A percentile compares a stretch with the other conserved stretches of the same genome.
phyloP scores from a whole-genome alignment of 495 filamentous ascomycete species.

The Xylaria intraflava region DNA sequence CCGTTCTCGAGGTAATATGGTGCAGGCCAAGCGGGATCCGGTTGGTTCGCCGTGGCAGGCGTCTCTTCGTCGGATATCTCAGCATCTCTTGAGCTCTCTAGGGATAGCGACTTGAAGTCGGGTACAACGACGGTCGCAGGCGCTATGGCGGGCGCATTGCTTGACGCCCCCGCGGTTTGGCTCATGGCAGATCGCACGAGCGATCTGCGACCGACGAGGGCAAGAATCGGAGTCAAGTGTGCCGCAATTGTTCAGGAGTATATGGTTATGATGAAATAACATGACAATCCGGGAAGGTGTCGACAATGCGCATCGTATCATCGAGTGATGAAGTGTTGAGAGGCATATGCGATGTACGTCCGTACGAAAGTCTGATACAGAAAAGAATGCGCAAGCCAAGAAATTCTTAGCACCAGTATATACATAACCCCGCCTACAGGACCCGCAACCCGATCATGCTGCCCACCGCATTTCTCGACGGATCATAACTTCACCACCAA shows the following conservation, averaged over 20 bases:
- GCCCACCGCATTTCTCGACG: no score
- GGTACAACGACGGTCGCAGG: slow-evolving; percentile 4
- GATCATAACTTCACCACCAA: no score
- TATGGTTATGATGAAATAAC: no score
- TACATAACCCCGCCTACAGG: no score
- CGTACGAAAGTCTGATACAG: no score
- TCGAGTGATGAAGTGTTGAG: no score
- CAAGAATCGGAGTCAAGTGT: not conserved
- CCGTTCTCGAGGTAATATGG: slow-evolving; percentile 74
- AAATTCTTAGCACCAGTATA: no score
- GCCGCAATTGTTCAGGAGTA: not conserved
- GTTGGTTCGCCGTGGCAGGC: slow-evolving; percentile 52
- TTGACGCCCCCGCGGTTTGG: slow-evolving; percentile 10
- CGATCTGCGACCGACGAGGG: not conserved
- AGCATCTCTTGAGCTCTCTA: not conserved
- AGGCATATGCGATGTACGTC: no score
- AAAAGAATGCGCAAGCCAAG: no score
- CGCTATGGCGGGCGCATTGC: slow-evolving; percentile 7
- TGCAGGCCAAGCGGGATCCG: slow-evolving; percentile 56
- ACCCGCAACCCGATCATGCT: no score
- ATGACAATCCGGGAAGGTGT: no score
- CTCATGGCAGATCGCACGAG: slow-evolving; percentile 15
- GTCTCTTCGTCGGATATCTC: not conserved
- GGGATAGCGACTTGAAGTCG: slow-evolving; percentile 6
- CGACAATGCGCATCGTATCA: no score